Evolutionary conservation across 495 filamentous ascomycete genomes (phyloP), one percentile per base, ranked within the genome.

Genomic region (Neurospora sp.): DNA sequence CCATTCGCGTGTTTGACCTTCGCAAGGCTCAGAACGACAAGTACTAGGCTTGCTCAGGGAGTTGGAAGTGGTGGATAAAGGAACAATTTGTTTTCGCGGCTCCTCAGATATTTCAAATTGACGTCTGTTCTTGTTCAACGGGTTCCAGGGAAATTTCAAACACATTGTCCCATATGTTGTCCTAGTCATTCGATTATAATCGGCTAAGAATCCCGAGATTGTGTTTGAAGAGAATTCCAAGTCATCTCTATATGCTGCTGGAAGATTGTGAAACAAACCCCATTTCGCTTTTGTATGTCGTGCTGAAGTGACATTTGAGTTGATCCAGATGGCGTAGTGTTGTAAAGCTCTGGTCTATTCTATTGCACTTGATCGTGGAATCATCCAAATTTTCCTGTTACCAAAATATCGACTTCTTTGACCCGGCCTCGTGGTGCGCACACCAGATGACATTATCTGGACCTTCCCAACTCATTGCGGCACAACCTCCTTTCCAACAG

Each of bases 1-100:
- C 90, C 20, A 78, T 95, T 73, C 86, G 84, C 75, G 89, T 96
- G 65, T 93, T 93, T 76, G 92, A 95, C 35, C 82, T 87, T 77
- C 89, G 93, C 74, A 91, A 92, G 89, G 82, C 81, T 70, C 86
- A 92, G 82, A 83, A 83, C 71, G 73, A 75, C 10, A 45, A 74
- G 14, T 81, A 72, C 73, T 40, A 9, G 14, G 27, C 53, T 31
- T 61, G 22, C 2, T 31, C 20, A 31, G 7, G 53, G 3, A 5
- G 53, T 35, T 37, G 14, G 14, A 65, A 14, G 48, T 14, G 12
- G 20, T 59, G 6, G 12, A 5, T 7, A 27, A 59, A 22, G 48
- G 22, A 27, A 22, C 48, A 59, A 61, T 14, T 35, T 31, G 53
- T 35, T 7, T 37, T 37, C 35, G 35, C 35, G 35, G 35, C 35